Conservation (phyloP, 306 rosid genomes). For the Prunus campanulata region DNA sequence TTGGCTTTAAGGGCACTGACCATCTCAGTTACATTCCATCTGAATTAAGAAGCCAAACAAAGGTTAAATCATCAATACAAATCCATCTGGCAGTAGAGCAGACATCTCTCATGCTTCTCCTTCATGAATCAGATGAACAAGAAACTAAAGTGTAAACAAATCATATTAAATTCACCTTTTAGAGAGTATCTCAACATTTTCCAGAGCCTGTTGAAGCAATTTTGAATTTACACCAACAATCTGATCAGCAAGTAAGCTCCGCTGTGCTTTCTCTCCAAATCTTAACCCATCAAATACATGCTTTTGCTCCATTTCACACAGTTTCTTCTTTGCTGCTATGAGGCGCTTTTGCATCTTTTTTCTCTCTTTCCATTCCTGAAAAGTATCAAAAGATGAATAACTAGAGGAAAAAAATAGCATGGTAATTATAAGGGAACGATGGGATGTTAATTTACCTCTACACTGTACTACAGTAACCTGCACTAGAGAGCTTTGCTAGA, state of each 20-base stretch:
- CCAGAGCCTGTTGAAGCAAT: slow-evolving; percentile 63
- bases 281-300: slow-evolving; percentile 78
- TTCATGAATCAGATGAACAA: slow-evolving; percentile 2
- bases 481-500: neutral
- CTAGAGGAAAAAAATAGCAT: slow-evolving; percentile 1
- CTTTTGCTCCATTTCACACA: slow-evolving; percentile 73
- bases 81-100: slow-evolving; percentile 22
- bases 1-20: slow-evolving; percentile 37
- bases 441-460: neutral
- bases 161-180: slow-evolving; percentile 52
- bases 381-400: slow-evolving; percentile 28
- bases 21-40: slow-evolving; percentile 67
- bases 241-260: slow-evolving; percentile 76
- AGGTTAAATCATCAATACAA: slow-evolving; percentile 17
- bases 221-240: slow-evolving; percentile 70
- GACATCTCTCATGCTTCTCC: neutral
- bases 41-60: slow-evolving; percentile 38
- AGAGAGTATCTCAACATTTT: slow-evolving; percentile 44
- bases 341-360: slow-evolving; percentile 77
- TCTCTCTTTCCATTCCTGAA: slow-evolving; percentile 94
- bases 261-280: slow-evolving; percentile 75
- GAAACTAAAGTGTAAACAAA: slow-evolving; percentile 10
- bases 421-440: neutral
- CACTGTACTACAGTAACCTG: neutral
- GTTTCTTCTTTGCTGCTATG: slow-evolving; percentile 87